Evolutionary conservation across 129 eudicot species (phyloP), one percentile per base, ranked within the genome.

Genomic region (Chrysanthemum lavandulifolium): DNA sequence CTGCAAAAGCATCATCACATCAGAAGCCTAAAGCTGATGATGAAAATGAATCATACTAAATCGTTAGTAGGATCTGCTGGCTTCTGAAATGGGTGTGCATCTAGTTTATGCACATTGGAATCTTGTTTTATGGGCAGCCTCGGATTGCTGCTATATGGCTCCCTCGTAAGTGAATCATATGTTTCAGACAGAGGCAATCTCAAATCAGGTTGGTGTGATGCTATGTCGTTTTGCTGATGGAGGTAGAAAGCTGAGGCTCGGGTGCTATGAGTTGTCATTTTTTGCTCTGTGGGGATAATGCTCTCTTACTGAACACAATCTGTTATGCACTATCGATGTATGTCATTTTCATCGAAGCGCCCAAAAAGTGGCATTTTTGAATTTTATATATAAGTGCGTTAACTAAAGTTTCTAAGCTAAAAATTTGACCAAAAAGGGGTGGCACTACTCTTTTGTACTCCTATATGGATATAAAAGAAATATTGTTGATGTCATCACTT

Each of bases 11-110:
- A 11, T 79, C 40, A 5, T 79, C 40, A 5, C 73, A 67, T 6
- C 76, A 65, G 68, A 81, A 65, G 12, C 31, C 82, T 48, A 78
- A 15, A 78, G 50, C 72, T 59, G 58, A 73, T 13, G 97, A 91
- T 82, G 97, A 91, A 78, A 87, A 91, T 73, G 91, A 80, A 51
- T 81, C 91, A 0, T 91, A 91, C 72, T 87, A 95, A 95, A 2
- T 83, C 97, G 23, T 68, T 91, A 51, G 97, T 91, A 12, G 97
- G 83, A 62, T 91, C 97, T 29, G 86, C 95, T 61, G 97, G 95
- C 33, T 87, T 85, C 75, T 91, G 74, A 80, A 61, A 54, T 11
- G n/a, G 48, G 14, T 56, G 18, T 55, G 21, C 12, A 51, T 63
- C 71, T 62, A 29, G n/a, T 47, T 58, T 75, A 4, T 57, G 80